Base-by-base conservation (phyloP, 2,329 filamentous ascomycete genomes). In the Alternaria hordeiaustralica region DNA sequence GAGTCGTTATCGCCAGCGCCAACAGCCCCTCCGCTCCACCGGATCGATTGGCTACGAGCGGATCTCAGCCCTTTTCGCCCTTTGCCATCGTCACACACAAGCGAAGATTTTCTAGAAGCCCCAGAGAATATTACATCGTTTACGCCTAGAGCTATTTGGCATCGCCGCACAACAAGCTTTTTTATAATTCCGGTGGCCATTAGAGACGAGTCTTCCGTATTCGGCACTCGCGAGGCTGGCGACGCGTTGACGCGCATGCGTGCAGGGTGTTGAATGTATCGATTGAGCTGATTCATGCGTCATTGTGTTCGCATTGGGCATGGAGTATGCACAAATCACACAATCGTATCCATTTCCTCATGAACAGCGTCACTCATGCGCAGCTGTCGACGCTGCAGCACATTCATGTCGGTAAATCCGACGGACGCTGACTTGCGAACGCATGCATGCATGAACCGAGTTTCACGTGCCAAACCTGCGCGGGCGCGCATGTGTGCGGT, bases 391-490 rank as follows among this genome's bases (percentile, higher is more conserved):
- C 46, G 50, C 23, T 20, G 30, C 28, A 23, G 33, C 21, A 45
- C 36, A 18, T 11, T 25, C 12, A 18, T 47, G 21, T 46, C 47
- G 60, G 47, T 28, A 53, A 43, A 26, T 26, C 47, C 36, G 36
- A 41, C 36, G 36, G 36, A 41, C 18, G 28, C 23, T 50, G 45
- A 46, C 59, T 61, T 49, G 25, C 15, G 45, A 43, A 28, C 45
- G 59, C 30, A 28, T 57, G 59, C 30, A 26, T 50, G 47, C 60
- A 58, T 50, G 36, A 58, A 58, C 36, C 20, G 47, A 28, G 18
- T 46, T 61, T 58, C 60, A 61, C 60, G 47, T 61, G 60, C 47
- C 50, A 49, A 18, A 36, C 20, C n/a, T 33, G 59, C 36, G 49
- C 30, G 49, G 30, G 49, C 28, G 49, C 49, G 28, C 49, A 55